Conservation (phyloP, 2,329 filamentous ascomycete species). For the Colletotrichum lentis region DNA sequence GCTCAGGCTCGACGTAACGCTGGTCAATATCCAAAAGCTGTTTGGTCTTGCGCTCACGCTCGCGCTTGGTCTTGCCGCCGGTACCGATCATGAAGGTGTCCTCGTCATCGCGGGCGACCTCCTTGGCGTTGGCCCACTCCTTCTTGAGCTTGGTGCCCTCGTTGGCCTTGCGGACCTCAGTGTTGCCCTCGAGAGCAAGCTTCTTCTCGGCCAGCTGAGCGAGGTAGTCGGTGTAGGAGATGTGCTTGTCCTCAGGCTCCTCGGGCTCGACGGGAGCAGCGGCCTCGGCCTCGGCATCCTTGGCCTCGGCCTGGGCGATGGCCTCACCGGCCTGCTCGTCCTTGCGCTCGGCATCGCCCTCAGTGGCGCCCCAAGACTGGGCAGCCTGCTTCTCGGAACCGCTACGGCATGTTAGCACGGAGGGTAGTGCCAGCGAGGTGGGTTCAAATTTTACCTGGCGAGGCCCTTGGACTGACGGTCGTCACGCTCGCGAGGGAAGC, state of each 20-base stretch:
- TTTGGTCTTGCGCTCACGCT: conserved; percentile 94
- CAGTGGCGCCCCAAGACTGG: conserved; percentile 86
- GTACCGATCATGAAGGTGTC: conserved; percentile 80
- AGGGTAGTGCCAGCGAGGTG: neutral
- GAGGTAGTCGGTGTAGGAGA: conserved; percentile 90
- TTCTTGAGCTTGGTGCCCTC: conserved; percentile 88
- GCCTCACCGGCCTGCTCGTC: conserved; percentile 92
- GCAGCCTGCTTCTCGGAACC: conserved; percentile 87
- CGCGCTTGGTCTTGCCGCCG: conserved; percentile 80
- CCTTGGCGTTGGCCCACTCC: conserved; percentile 90
- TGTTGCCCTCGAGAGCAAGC: conserved; percentile 68
- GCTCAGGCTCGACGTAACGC: conserved; percentile 77
- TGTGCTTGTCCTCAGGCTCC: conserved; percentile 83
- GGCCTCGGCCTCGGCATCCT: conserved; percentile 65
- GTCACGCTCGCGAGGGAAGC: conserved; percentile 62
- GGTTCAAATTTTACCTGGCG: conserved; percentile 52
- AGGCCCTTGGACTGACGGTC: conserved; percentile 63
- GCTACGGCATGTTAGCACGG: conserved; percentile 53
- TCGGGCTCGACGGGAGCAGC: conserved; percentile 70
- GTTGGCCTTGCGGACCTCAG: conserved; percentile 87
- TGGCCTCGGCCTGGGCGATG: conserved; percentile 86
- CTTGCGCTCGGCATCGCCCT: conserved; percentile 83
- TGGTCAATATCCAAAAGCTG: conserved; percentile 87
- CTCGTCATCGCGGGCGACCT: conserved; percentile 69
- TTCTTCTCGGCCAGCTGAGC: conserved; percentile 78